Evolutionary conservation across 768 basidiomycete genomes (phyloP), one percentile per base, ranked within the genome.

Genomic region (Suillus cothurnatus): DNA sequence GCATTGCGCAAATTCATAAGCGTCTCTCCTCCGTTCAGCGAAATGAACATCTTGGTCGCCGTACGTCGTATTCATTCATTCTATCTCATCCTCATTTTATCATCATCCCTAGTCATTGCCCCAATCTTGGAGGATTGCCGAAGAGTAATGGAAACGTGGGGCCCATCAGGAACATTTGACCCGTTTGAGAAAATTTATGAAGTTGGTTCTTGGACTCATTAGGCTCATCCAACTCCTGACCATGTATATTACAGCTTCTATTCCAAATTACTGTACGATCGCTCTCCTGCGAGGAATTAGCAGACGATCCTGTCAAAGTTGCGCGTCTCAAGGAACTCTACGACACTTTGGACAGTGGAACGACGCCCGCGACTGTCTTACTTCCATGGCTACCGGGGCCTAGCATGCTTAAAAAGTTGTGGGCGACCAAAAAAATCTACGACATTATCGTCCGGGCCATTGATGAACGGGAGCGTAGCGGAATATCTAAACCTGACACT

Each of bases 311-410:
- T 43, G 80, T 71, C 28, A 77, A 84, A 61, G 92, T 92, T 67
- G 77, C 81, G 52, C 87, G 85, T 26, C 82, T 93, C 65, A 88
- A 87, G 72, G 72, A 72, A 59, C 78, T 92, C 60, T 92, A 92
- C 70, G 89, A 92, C 71, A 80, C 76, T 41, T 81, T 93, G 62
- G 92, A 93, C 70, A 78, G 78, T 21, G 87, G 87, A 53, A 92
- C 89, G 3, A 92, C 91, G 0, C 89, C 91, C 1, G 83, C 87
- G 2, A 89, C 88, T 4, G 82, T 93, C 63, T 82, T 93, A 19
- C 76, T 91, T 36, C 91, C 91, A 43, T 93, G 91, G 91, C 77
- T 93, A 58, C 91, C 91, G 11, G 86, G 84, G 53, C 88, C 87
- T 5, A 88, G 89, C 23, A 90, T 90, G 86, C 74, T 92, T 61